Conservation (phyloP, 1,284 basidiomycete genomes). For the Ganoderma meredithae region DNA sequence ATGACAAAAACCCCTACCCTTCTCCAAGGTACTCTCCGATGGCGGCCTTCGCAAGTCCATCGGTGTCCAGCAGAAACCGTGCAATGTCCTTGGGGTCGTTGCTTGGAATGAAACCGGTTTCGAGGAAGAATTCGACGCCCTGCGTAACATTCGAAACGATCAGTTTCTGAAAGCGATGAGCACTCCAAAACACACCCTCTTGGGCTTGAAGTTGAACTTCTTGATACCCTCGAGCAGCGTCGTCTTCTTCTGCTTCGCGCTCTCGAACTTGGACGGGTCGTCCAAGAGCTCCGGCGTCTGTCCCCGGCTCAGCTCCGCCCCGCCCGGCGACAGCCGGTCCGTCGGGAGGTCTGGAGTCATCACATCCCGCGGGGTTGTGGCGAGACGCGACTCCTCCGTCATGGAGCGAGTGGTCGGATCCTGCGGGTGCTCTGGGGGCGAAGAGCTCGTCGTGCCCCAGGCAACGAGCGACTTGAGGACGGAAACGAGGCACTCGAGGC, state of each 20-base stretch:
- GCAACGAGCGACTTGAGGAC: slow-evolving; percentile 89
- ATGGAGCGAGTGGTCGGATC: slow-evolving; percentile 54
- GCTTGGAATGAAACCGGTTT: slow-evolving; percentile 89
- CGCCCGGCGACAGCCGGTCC: slow-evolving; percentile 56
- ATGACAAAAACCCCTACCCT: slow-evolving; percentile 63
- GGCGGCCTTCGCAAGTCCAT: slow-evolving; percentile 94
- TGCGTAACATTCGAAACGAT: slow-evolving; percentile 39
- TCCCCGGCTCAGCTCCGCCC: slow-evolving; percentile 63
- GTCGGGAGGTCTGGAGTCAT: slow-evolving; percentile 60
- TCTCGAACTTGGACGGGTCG: slow-evolving; percentile 95
- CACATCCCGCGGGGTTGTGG: slow-evolving; percentile 57
- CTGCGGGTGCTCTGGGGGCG: slow-evolving; percentile 52
- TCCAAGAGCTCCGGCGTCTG: slow-evolving; percentile 82
- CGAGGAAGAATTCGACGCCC: slow-evolving; percentile 91
- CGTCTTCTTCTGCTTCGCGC: slow-evolving; percentile 97
- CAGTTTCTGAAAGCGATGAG: neutral
- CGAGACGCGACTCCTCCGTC: slow-evolving; percentile 56
- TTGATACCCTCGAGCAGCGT: slow-evolving; percentile 95
- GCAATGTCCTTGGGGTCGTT: slow-evolving; percentile 86
- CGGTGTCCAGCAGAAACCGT: slow-evolving; percentile 86
- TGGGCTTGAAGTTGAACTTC: slow-evolving; percentile 99
- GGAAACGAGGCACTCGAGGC: slow-evolving; percentile 88
- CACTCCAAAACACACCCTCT: slow-evolving; percentile 59
- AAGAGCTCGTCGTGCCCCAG: slow-evolving; percentile 76
- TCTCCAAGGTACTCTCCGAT: slow-evolving; percentile 99